Evolutionary conservation across 352 stramenopile species (phyloP), one percentile per base, ranked within the genome.

Genomic region (Globisporangium polare): DNA sequence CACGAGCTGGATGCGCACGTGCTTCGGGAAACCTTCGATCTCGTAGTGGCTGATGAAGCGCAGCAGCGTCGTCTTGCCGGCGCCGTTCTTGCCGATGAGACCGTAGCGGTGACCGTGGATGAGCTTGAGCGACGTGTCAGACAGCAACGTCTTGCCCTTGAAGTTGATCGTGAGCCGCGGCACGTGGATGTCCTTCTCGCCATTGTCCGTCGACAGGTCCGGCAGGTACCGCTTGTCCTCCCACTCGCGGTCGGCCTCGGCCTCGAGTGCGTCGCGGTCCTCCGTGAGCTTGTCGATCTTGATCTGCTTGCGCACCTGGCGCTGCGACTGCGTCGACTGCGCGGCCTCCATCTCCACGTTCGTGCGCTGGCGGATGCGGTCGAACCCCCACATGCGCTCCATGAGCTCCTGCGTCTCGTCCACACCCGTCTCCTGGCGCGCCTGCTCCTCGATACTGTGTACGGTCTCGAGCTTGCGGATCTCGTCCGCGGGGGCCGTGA

Each of bases 1-100:
- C 17, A 99, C 96, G 72, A 98, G 85, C 65, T 98, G 89, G 27
- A 99, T 97, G 55, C 95, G 83, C 39, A 98, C 85, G 81, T 99
- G 95, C 24, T 85, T 77, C 9, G 97, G 97, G 77, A 99, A 99
- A 3, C 95, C 95, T 54, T 99, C 94, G 50, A 99, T 92, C 71
- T 98, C 86, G 74, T 98, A 97, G 66, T 94, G 88, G 33, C 96
- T 97, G 68, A 99, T 99, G 62, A 90, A 94, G 52, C 96, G 90
- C 27, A 99, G 71, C 31, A 99, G 72, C 24, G 97, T 99, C 45
- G 96, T 99, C 70, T 99, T 99, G 17, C 93, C 92, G 4, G 77
- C 77, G 31, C 85, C 84, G 67, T 96, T 94, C 73, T 98, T 97
- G 46, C 96, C 96, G 41, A 98, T 92, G 22, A 98, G 81, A 62